phyloP scores from a whole-genome alignment of 306 rosid species.

The Bauhinia variegata region DNA sequence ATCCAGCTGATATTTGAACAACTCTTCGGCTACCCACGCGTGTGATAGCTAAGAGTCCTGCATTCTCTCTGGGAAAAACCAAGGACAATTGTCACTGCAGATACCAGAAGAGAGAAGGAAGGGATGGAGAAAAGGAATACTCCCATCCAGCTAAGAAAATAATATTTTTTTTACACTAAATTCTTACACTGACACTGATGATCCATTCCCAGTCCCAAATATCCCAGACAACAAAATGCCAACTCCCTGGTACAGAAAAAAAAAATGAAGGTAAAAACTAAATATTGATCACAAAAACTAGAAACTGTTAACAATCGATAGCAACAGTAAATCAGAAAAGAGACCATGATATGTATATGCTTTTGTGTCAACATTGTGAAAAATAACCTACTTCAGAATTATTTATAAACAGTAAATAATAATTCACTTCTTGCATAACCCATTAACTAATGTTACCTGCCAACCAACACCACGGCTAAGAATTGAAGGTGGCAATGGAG shows the following conservation, averaged over 20 bases:
- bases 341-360: too few relatives aligned
- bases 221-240: slow-evolving; percentile 86
- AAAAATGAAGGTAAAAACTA: not conserved
- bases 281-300: not conserved
- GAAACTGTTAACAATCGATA: too few relatives aligned
- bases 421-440: too few relatives aligned
- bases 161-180: slow-evolving; percentile 33
- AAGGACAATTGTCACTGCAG: slow-evolving; percentile 11
- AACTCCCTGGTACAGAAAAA: slow-evolving; percentile 67
- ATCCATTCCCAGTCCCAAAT: slow-evolving; percentile 90
- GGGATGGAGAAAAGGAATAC: too few relatives aligned
- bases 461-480: slow-evolving; percentile 76
- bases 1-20: slow-evolving; percentile 89
- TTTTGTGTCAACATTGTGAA: too few relatives aligned
- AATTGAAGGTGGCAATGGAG: slow-evolving; percentile 65
- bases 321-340: too few relatives aligned
- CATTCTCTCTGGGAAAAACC: slow-evolving; percentile 70
- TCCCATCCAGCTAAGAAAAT: not conserved
- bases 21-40: slow-evolving; percentile 98
- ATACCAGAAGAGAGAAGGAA: not conserved
- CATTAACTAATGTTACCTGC: slow-evolving; percentile 50
- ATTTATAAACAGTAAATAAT: too few relatives aligned
- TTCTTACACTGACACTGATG: slow-evolving; percentile 90
- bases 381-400: too few relatives aligned
- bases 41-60: slow-evolving; percentile 89